These are phyloP conservation scores for Fragaria vesca DNA, from an alignment of 306 rosid genomes.

Conservation along the genomic window DNA sequence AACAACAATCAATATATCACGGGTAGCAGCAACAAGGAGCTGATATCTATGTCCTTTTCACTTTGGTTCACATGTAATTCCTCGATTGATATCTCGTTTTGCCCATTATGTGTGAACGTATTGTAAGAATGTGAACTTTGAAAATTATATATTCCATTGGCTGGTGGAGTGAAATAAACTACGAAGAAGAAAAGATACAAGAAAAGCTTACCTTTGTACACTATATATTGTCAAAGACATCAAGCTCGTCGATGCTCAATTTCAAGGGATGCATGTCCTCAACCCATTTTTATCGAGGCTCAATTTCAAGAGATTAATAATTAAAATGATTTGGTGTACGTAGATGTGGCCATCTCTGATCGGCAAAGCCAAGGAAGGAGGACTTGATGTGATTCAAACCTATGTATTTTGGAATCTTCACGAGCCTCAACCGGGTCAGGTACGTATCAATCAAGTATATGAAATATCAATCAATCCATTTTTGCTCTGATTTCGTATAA, in stretches of 20 bases:
- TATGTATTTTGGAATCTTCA: constrained; percentile 94
- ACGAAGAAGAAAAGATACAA: background rate
- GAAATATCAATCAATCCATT: background rate
- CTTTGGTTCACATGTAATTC: background rate
- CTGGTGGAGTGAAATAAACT: background rate
- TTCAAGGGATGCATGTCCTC: background rate
- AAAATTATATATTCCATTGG: background rate
- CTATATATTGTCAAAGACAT: background rate
- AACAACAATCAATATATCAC: background rate
- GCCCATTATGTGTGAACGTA: background rate
- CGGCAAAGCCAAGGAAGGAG: constrained; percentile 72
- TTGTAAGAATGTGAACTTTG: background rate
- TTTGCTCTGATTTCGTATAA: background rate
- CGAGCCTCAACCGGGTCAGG: constrained; percentile 70
- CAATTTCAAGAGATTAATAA: background rate
- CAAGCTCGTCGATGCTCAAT: background rate
- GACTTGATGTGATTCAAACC: constrained; percentile 74
- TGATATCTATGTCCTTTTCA: background rate
- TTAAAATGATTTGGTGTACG: background rate
- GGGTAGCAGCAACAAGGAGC: background rate
- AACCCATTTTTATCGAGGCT: background rate
- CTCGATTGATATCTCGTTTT: background rate
- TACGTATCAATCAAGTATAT: too few species aligned
- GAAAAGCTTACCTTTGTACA: too few species aligned
- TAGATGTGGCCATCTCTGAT: constrained; percentile 85